Base-by-base conservation (phyloP, 768 basidiomycete species). In the Cyclocybe cylindracea region DNA sequence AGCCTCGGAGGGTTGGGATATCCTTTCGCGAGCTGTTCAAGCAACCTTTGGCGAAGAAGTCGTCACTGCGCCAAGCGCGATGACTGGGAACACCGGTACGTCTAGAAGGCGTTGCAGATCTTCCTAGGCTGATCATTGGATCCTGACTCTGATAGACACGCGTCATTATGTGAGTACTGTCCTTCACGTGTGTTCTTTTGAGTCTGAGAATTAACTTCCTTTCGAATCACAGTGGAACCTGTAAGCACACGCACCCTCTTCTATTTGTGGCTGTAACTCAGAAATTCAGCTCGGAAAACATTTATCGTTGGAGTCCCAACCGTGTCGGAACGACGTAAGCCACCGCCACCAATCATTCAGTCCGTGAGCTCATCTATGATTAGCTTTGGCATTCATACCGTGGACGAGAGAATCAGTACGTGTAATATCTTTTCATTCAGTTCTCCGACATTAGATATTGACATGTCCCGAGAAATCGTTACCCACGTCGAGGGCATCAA, bases 21-120 rank as follows among this genome's bases (percentile, higher is more conserved):
- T 65, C 2, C 66, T 68, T 34, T 61, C 65, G 2, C 48, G 41
- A 44, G 62, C 65, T 1, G 63, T 68, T 6, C 66, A 68, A 36
- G 66, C 66, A 4, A 49, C 62, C 0, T 68, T 68, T 51, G 66
- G 66, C 9, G 14, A 42, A 10, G 44, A 60, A 45, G 64, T 68
- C 16, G 51, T 68, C 35, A 60, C 65, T 5, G 56, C 66, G 9
- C 66, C 66, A 6, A 68, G 65, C 44, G 64, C 65, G 14, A 66
- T 66, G 66, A 68, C 66, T 1, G 66, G 66, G 13, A 68, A 68
- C 45, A 68, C 66, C 49, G 65, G 65, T 62, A 31, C 19, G 61
- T 43, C 24, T 38, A 9, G 18, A 39, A 18, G 24, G 14, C 24
- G 10, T 24, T 32, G 39, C 3, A 13, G 24, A 16, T 48, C 18